phyloP scores from a whole-genome alignment of 1,284 basidiomycete species.

The Cystobasidium slooffiae region DNA sequence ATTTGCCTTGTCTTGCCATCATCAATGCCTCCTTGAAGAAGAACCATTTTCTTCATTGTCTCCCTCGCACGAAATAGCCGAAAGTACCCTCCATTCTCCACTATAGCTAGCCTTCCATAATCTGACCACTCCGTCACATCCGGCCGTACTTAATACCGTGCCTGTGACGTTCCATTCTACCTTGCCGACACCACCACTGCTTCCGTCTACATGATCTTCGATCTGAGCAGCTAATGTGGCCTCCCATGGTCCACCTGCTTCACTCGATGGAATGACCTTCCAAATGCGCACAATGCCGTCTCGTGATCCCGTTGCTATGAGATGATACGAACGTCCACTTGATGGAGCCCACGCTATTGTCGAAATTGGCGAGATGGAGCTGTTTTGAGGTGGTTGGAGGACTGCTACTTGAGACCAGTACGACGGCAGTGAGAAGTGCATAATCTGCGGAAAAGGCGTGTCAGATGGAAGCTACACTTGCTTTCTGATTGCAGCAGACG shows the following conservation, averaged over 20 bases:
- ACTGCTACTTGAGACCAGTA: slow-evolving; percentile 50
- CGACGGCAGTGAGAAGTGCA: slow-evolving; percentile 59
- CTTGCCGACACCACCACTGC: slow-evolving; percentile 63
- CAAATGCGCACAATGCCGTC: slow-evolving; percentile 87
- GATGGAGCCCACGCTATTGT: slow-evolving; percentile 87
- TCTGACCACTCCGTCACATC: slow-evolving; percentile 84
- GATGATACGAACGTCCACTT: slow-evolving; percentile 86
- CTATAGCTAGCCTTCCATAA: slow-evolving; percentile 72
- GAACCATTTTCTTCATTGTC: slow-evolving; percentile 13
- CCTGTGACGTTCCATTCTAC: slow-evolving; percentile 90
- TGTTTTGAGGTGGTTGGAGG: slow-evolving; percentile 39
- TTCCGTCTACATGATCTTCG: slow-evolving; percentile 67
- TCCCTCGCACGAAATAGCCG: slow-evolving; percentile 48
- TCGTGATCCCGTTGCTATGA: slow-evolving; percentile 81
- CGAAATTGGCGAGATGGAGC: slow-evolving; percentile 64
- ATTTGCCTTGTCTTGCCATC: background rate
- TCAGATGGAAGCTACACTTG: no score
- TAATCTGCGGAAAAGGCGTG: slow-evolving; percentile 57
- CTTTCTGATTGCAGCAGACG: no score
- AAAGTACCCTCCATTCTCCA: slow-evolving; percentile 50
- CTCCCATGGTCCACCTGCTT: slow-evolving; percentile 68
- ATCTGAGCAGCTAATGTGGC: slow-evolving; percentile 79
- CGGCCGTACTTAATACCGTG: slow-evolving; percentile 82
- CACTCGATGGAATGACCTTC: slow-evolving; percentile 66
- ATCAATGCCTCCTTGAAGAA: slow-evolving; percentile 8